Evolutionary conservation across 441 rosid genomes (phyloP).

Genomic region (Lagerstroemia fauriei): DNA sequence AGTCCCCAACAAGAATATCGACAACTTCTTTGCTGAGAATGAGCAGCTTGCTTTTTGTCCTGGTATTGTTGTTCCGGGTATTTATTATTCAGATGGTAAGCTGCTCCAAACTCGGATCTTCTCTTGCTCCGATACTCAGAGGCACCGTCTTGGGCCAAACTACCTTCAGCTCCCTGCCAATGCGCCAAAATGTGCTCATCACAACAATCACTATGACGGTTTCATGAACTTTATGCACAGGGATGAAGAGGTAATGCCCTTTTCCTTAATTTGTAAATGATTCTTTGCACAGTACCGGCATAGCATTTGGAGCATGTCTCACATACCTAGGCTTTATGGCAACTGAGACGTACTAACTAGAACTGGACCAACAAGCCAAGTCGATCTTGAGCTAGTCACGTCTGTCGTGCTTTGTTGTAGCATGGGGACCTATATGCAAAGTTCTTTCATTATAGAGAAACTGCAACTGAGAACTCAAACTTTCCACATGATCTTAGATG

Average conservation of each 20-base stretch:
- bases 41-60: conserved; percentile 94
- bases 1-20: conserved; percentile 91
- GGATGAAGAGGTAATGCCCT: conserved; percentile 77
- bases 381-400: neutral
- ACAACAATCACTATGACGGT: conserved; percentile 93
- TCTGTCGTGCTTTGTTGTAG: neutral
- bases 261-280: neutral
- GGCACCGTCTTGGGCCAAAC: conserved; percentile 98
- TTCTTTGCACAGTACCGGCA: neutral
- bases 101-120: conserved; percentile 79
- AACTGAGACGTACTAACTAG: neutral
- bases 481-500: too few species aligned
- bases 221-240: conserved; percentile 92
- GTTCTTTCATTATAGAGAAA: neutral
- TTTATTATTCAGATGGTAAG: conserved; percentile 84
- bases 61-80: conserved; percentile 80
- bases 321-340: neutral
- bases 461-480: neutral
- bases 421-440: neutral
- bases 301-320: neutral
- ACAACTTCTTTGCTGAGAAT: conserved; percentile 90
- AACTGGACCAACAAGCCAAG: neutral
- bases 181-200: conserved; percentile 89
- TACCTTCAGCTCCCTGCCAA: conserved; percentile 86
- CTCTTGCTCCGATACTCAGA: conserved; percentile 85